These are phyloP conservation scores for Malus domestica DNA, from an alignment of 306 rosid genomes.

Conservation along the genomic window ASM211411v1 NC_041797.1:35859001-35859500, in stretches of 20 bases:
- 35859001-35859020: background rate
- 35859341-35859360: background rate
- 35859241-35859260: constrained; percentile 82
- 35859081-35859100: background rate
- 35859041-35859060: background rate
- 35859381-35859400: background rate
- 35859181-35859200: constrained; percentile 90
- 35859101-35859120: constrained; percentile 1
- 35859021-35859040: background rate
- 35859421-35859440: background rate
- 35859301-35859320: too few species aligned
- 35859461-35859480: background rate
- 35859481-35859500: background rate
- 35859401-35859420: background rate
- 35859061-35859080: background rate
- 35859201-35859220: constrained; percentile 96
- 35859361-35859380: background rate
- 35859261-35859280: constrained; percentile 12
- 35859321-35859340: background rate
- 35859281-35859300: background rate
- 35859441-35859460: background rate
- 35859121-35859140: constrained; percentile 19
- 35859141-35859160: constrained; percentile 76
- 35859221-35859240: constrained; percentile 69
- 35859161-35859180: constrained; percentile 94